phyloP scores from a whole-genome alignment of 2,329 filamentous ascomycete species.

The Colletotrichum cuscutae region DNA sequence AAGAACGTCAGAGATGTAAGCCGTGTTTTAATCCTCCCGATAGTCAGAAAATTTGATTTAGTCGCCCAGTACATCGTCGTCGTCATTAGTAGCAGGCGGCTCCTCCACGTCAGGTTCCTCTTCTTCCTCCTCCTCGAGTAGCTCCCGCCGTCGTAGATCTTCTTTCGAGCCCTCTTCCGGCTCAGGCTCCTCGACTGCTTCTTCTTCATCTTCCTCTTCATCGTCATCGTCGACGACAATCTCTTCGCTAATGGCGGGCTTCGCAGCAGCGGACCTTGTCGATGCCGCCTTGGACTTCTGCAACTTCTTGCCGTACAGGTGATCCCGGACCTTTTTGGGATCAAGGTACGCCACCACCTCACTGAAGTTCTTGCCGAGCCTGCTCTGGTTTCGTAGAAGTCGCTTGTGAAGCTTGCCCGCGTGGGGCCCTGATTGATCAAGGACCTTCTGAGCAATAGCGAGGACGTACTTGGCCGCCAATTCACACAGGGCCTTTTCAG shows the following conservation, averaged over 20 bases:
- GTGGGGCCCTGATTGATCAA: constrained; percentile 72
- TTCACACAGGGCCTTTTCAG: constrained; percentile 88
- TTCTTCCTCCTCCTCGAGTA: constrained; percentile 63
- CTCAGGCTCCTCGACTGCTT: constrained; percentile 58
- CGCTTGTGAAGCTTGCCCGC: constrained; percentile 75
- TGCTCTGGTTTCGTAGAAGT: constrained; percentile 81
- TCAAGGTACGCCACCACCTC: constrained; percentile 87
- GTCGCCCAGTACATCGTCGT: constrained; percentile 54
- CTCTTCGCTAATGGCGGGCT: constrained; percentile 55
- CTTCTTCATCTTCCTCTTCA: constrained; percentile 52
- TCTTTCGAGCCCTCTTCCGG: constrained; percentile 69
- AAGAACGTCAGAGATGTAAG: neutral
- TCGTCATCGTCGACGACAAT: constrained; percentile 56
- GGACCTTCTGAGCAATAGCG: constrained; percentile 77
- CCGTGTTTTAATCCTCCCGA: neutral
- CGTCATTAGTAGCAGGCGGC: constrained; percentile 29
- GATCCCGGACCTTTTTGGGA: constrained; percentile 66
- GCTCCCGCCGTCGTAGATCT: constrained; percentile 64
- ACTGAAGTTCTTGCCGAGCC: constrained; percentile 85
- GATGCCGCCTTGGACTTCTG: constrained; percentile 47
- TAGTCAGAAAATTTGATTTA: constrained; percentile 35
- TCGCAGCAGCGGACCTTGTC: constrained; percentile 53
- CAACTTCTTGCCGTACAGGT: constrained; percentile 46
- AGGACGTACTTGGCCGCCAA: constrained; percentile 87
- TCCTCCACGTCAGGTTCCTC: constrained; percentile 49